Evolutionary conservation across 768 basidiomycete species (phyloP).

Genomic region (Podaxis sp.): DNA sequence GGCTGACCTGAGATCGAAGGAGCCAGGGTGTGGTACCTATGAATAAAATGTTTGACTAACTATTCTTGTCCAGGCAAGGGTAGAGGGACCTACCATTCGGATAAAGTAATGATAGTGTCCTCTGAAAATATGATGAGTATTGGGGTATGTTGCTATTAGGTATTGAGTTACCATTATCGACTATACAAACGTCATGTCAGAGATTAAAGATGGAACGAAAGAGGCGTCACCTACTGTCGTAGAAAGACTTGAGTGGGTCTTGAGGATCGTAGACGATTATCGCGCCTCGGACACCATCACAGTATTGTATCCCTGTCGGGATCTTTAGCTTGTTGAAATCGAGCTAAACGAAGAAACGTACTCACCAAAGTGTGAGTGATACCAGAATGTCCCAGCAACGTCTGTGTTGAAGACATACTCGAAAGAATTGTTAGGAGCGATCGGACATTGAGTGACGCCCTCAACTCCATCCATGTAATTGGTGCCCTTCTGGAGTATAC

Average conservation of each 20-base stretch:
- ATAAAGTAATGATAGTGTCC: conserved; percentile 46
- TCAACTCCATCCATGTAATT: conserved; percentile 47
- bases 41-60: neutral
- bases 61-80: neutral
- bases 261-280: conserved; percentile 24
- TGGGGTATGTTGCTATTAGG: neutral
- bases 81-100: conserved; percentile 40
- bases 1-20: conserved; percentile 21
- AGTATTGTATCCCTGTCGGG: conserved; percentile 22
- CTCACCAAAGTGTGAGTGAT: conserved; percentile 34
- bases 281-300: conserved; percentile 25
- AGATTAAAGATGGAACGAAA: neutral
- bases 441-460: conserved; percentile 48
- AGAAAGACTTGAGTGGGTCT: conserved; percentile 20
- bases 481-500: conserved; percentile 41
- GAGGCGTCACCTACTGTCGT: conserved; percentile 27
- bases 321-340: neutral
- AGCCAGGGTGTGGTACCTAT: conserved; percentile 37
- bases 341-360: neutral
- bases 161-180: neutral
- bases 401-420: conserved; percentile 37
- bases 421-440: conserved; percentile 40
- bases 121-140: conserved; percentile 15
- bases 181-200: neutral
- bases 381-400: conserved; percentile 36